Evolutionary conservation across 306 rosid species (phyloP), one percentile per base, ranked within the genome.

Genomic region (Canavalia ensiformis): DNA sequence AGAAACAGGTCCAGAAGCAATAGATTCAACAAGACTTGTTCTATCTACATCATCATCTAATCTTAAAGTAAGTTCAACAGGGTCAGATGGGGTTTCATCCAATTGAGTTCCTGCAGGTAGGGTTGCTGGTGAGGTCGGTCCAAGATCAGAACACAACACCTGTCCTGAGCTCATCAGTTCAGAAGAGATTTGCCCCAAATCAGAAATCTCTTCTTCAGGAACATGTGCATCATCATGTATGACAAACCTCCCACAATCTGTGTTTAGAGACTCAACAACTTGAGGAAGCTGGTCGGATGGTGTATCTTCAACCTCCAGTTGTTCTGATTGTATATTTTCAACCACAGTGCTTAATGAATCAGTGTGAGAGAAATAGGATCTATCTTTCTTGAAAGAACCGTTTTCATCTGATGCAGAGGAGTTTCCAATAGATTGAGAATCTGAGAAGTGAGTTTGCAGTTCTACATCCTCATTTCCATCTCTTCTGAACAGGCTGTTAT

Each of bases 371-470:
- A 84, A 82, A 89, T 83, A 57, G 8, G 94, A 86, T 79, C 81
- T 80, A 57, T 87, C 85, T 77, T 86, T 90, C 85, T 77, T 81
- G 72, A 72, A 83, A 18, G 87, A 85, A 85, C 80, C 78, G 80
- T 84, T 89, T 63, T 89, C 84, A 13, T 93, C 90, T 75, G 92
- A 86, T 9, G 33, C 68, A 71, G 90, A 87, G 67, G 92, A 89
- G 84, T 90, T 90, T 68, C 81, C 90, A 75, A 80, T 50, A 78
- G 97, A 95, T 74, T 60, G 97, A 72, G 92, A 82, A 84, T 90
- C 93, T 10, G 89, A 86, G 77, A 87, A 84, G 78, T 79, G 97
- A 83, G 89, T 81, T 82, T 75, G 88, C 28, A 62, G 41, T 75
- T 89, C 83, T 46, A 60, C 62, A 57, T 83, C 82, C 71, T 87